Evolutionary conservation across 1,139 yeast genomes (phyloP).

Genomic region (Arxiozyma telluris): DNA sequence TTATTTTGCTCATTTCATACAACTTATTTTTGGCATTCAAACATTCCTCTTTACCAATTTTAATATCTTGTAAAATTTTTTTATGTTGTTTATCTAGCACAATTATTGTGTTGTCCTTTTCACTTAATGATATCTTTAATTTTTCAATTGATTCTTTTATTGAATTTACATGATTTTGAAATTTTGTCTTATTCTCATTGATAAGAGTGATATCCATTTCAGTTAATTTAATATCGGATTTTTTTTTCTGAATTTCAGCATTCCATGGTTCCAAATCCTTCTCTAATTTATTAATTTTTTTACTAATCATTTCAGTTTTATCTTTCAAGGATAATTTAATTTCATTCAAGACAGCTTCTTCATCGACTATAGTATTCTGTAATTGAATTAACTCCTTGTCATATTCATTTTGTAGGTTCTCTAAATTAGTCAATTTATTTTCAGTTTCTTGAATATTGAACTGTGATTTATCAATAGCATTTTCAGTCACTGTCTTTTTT

Average conservation of each 20-base stretch:
- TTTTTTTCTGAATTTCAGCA: slow-evolving; percentile 54
- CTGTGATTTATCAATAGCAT: slow-evolving; percentile 35
- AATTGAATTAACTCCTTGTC: slow-evolving; percentile 38
- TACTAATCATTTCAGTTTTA: slow-evolving; percentile 38
- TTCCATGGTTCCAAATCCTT: slow-evolving; percentile 78
- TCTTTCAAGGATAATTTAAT: slow-evolving; percentile 61
- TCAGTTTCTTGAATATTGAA: slow-evolving; percentile 37
- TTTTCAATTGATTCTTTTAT: slow-evolving; percentile 41
- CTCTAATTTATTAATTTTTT: slow-evolving; percentile 43
- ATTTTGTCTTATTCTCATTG: slow-evolving; percentile 31
- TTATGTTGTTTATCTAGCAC: slow-evolving; percentile 38
- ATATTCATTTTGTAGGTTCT: slow-evolving; percentile 36
- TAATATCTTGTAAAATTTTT: slow-evolving; percentile 45
- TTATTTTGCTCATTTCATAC: slow-evolving; percentile 43
- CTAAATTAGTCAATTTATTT: slow-evolving; percentile 40
- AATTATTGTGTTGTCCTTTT: slow-evolving; percentile 40
- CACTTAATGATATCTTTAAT: slow-evolving; percentile 45
- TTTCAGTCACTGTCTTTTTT: slow-evolving; percentile 55
- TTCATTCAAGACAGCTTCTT: slow-evolving; percentile 48
- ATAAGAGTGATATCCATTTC: slow-evolving; percentile 59
- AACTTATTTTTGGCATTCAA: slow-evolving; percentile 41
- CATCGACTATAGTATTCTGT: slow-evolving; percentile 40
- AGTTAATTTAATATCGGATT: slow-evolving; percentile 56
- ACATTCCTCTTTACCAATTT: slow-evolving; percentile 52
- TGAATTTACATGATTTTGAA: slow-evolving; percentile 40